These are phyloP conservation scores for Candida boidinii DNA, from an alignment of 805 yeast genomes.

Conservation along the genomic window DNA sequence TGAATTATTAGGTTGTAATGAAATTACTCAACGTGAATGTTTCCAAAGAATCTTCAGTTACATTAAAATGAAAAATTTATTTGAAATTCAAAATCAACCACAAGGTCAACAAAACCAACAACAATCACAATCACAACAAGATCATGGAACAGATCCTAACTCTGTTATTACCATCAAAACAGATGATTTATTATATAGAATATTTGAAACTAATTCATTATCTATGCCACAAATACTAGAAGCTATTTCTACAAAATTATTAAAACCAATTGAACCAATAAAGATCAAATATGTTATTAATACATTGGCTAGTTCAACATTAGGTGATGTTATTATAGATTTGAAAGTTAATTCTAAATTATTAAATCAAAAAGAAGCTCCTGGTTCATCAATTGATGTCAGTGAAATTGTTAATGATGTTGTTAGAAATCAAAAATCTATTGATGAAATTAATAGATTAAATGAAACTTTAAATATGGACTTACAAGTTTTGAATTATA, in stretches of 20 bases:
- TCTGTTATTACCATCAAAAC: constrained; percentile 22
- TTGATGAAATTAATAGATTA: constrained; percentile 27
- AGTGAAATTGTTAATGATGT: constrained; percentile 36
- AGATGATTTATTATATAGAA: constrained; percentile 37
- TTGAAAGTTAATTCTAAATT: constrained; percentile 43
- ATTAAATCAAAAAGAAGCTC: constrained; percentile 29
- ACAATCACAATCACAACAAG: constrained; percentile 13
- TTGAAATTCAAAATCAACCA: constrained; percentile 21
- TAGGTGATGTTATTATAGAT: constrained; percentile 77
- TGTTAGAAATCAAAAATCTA: constrained; percentile 31
- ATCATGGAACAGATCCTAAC: background rate
- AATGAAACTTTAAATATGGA: constrained; percentile 34
- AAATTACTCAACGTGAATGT: constrained; percentile 81
- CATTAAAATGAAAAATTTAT: constrained; percentile 26
- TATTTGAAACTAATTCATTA: constrained; percentile 44
- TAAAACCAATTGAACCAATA: constrained; percentile 74
- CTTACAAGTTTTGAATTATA: constrained; percentile 43
- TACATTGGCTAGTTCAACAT: constrained; percentile 68
- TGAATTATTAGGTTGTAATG: constrained; percentile 63
- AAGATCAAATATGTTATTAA: constrained; percentile 64
- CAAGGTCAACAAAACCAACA: constrained; percentile 8
- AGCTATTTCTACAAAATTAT: constrained; percentile 54
- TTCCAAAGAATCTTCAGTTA: constrained; percentile 31
- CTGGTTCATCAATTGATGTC: constrained; percentile 27
- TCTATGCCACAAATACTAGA: constrained; percentile 69